Evolutionary conservation across 1,284 basidiomycete species (phyloP), one percentile per base, ranked within the genome.

Genomic region (Boletus sp.): DNA sequence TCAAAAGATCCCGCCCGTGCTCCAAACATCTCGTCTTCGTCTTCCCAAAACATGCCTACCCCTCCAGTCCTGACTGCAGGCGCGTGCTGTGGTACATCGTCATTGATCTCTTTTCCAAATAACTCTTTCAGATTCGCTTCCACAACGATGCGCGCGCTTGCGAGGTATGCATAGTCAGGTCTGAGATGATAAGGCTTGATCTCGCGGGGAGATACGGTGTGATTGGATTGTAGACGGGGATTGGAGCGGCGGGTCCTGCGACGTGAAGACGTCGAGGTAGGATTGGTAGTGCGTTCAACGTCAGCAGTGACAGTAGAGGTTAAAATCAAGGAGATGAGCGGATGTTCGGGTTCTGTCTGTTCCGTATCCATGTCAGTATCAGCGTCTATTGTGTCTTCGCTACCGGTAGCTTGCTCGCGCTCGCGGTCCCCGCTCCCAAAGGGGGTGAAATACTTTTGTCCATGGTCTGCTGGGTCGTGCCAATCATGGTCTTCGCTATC

Each of bases 141-240:
- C 8, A 74, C 60, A 2, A 72, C 52, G 13, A 72, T 56, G 9
- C 71, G 63, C 13, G 59, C 71, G 19, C 71, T 66, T 6, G 72
- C 60, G 10, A 73, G 66, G 51, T 64, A 73, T 1, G 55, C 51
- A 45, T 74, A 74, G 42, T 73, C 71, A 0, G 72, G 72, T n/a
- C 64, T 49, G 7, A 72, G 63, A 36, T 68, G 62, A 36, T 69
- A 61, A 4, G 72, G 62, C 17, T 55, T 52, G 29, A 64, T 58
- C 27, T 51, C 36, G 32, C 36, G 25, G 1, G 57, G 49, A 17
- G 41, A 43, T 16, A 59, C 36, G 0, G 8, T 16, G 14, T 19
- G 14, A 3, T 47, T 47, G 4, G 42, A 30, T 16, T 34, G 48
- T 20, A 41, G 37, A 29, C 49, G 64, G 20, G 43, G 48, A 34